Base-by-base conservation (phyloP, 2,329 filamentous ascomycete species). In the Ophiostoma angusticollis region DNA sequence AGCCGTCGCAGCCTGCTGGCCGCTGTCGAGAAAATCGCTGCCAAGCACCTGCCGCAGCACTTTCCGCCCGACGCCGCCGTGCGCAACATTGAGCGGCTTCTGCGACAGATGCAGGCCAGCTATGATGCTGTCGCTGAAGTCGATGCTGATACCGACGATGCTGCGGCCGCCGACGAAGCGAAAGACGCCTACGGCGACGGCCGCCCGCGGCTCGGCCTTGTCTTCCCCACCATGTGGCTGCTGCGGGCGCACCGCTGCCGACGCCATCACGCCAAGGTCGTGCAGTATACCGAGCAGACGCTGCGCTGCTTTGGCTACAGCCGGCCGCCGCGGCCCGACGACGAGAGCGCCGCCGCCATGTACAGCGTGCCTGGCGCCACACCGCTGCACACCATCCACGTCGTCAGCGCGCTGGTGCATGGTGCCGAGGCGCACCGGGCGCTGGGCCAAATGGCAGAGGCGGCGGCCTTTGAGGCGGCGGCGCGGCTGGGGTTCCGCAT, bases 161-260 rank as follows among this genome's bases (percentile, higher is more conserved):
- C n/a, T n/a, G 0, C 53, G 50, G 5, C 21, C 11, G 43, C 58
- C 3, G 58, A 56, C 42, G 36, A 24, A 37, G 55, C 57, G 25
- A 25, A 39, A 0, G 53, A 49, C 8, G 45, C 57, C 4, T 59
- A 58, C 18, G 27, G 33, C 38, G 51, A 46, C 0, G 28, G 21
- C 2, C 22, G 58, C 17, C 58, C 58, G 6, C 47, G 54, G 24
- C 45, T 61, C 40, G 53, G 52, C 40, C 50, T 61, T 22, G 51
- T 61, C 2, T 59, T 55, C 43, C 55, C 58, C 17, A 52, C 46
- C 29, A 55, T 60, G 50, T 61, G 57, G 57, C 50, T 61, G 2
- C 40, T 57, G 7, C 51, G 52, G 33, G 57, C 54, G 24, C 53
- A 56, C 40, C 46, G 50, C 13, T 50, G 53, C 14, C 49, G 54